Evolutionary conservation across 306 rosid genomes (phyloP).

Genomic region (Sesbania bispinosa): DNA sequence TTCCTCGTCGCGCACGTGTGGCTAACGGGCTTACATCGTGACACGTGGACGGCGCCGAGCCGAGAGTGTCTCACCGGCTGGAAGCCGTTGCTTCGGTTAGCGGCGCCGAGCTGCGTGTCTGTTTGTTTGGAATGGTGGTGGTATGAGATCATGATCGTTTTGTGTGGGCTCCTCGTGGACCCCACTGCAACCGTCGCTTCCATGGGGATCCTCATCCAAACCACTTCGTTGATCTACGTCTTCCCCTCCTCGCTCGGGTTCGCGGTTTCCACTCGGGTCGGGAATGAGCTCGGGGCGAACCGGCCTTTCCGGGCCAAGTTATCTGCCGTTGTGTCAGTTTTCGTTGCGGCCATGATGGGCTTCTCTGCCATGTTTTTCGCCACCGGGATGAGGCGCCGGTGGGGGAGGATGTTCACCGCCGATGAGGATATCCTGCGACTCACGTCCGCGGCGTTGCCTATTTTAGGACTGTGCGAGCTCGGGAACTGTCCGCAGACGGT

Average conservation of each 20-base stretch:
- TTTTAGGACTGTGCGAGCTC: slow-evolving; percentile 85
- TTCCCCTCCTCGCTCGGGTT: slow-evolving; percentile 79
- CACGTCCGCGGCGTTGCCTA: slow-evolving; percentile 70
- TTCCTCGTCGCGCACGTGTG: slow-evolving; percentile 40
- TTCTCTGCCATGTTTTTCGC: slow-evolving; percentile 59
- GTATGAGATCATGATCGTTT: slow-evolving; percentile 92
- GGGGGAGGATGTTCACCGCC: slow-evolving; percentile 71
- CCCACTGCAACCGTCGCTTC: slow-evolving; percentile 84
- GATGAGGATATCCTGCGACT: slow-evolving; percentile 58
- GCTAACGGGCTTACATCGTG: slow-evolving; percentile 37
- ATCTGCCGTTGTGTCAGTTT: slow-evolving; percentile 58
- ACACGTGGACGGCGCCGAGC: slow-evolving; percentile 67
- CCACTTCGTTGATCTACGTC: slow-evolving; percentile 80
- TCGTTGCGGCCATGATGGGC: slow-evolving; percentile 50
- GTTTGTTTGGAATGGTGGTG: slow-evolving; percentile 99
- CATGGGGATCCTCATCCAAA: slow-evolving; percentile 88
- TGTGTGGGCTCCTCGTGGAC: slow-evolving; percentile 69
- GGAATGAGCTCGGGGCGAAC: slow-evolving; percentile 77
- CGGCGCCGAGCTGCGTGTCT: slow-evolving; percentile 86
- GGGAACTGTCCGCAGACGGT: slow-evolving; percentile 98
- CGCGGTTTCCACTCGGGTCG: slow-evolving; percentile 87
- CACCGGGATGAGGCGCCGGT: slow-evolving; percentile 42
- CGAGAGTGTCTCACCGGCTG: slow-evolving; percentile 65
- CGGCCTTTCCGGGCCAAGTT: slow-evolving; percentile 41
- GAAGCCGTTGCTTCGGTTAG: slow-evolving; percentile 57